Evolutionary conservation across 768 basidiomycete species (phyloP), one percentile per base, ranked within the genome.

Genomic region (Heimioporus sp.): DNA sequence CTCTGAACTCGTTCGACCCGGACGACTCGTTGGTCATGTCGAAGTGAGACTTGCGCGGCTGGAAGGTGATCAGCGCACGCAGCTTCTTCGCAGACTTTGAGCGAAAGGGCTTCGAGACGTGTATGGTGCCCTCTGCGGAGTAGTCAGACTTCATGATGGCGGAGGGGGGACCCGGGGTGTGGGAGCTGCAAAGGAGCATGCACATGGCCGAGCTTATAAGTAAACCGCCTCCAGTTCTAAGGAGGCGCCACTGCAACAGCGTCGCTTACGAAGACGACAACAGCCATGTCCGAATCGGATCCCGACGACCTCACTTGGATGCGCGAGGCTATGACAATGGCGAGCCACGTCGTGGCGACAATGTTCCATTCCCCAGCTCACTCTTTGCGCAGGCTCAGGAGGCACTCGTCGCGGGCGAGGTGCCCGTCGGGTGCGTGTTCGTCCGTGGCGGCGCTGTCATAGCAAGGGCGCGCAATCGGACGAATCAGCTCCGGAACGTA

Each of bases 361-460:
- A 28, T 7, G 24, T 7, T 28, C 24, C 5, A 4, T 28, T 28
- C 6, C 5, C 24, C 3, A 4, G 24, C 24, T 28, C 24, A 28
- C 24, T 28, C 5, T 5, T 28, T 28, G 6, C 2, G 48, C 59
- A 90, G 90, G 90, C 90, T 44, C 82, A 89, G 60, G 92, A 98
- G 68, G 97, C 97, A 5, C 72, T 98, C 24, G 75, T 77, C 30
- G 83, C 86, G 1, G 78, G 81, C 20, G 97, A 99, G 71, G 97
- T 98, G 5, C 97, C 97, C 2, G 95, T 99, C 1, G 97, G 97
- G 19, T 98, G 97, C 60, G 82, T 99, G 9, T 97, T 98, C 60
- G 90, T 98, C 10, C 80, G 91, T 55, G 79, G 86, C 48, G 81
- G 77, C n/a, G 64, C 61, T 30, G 77, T 90, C 53, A 90, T 99